Percentiles rank a stretch among this genome's conserved stretches.
phyloP scores from a whole-genome alignment of 768 basidiomycete genomes.

The Phanerodontia chrysosporium region DNA sequence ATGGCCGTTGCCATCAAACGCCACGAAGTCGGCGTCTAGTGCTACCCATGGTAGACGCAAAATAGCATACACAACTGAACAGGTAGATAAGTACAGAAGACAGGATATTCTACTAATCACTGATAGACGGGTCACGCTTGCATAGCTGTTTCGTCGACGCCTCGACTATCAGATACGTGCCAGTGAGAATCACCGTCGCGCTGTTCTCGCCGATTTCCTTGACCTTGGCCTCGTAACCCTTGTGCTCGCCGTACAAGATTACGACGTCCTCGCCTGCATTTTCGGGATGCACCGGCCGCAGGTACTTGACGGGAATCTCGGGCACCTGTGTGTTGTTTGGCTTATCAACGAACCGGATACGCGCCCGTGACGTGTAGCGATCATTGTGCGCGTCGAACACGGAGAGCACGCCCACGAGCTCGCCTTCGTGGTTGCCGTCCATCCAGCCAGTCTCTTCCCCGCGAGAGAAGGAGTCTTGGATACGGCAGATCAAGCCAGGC shows the following conservation, averaged over 20 bases:
- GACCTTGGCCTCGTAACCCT: constrained; percentile 18
- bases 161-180: constrained; percentile 20
- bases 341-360: constrained; percentile 21
- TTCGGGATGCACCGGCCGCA: constrained; percentile 22
- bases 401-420: constrained; percentile 21
- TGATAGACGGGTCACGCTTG: background rate
- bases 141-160: constrained; percentile 12
- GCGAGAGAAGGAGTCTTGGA: constrained; percentile 16
- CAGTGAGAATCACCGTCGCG: constrained; percentile 12
- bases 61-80: background rate
- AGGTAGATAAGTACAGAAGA: background rate
- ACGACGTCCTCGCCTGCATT: constrained; percentile 15
- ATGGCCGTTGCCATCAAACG: no score
- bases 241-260: constrained; percentile 16
- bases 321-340: constrained; percentile 15
- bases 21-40: no score
- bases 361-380: constrained; percentile 18
- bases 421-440: constrained; percentile 24
- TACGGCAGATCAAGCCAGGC: constrained; percentile 21
- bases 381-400: constrained; percentile 22
- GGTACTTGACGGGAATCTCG: constrained; percentile 21
- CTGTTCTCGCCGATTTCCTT: constrained; percentile 7
- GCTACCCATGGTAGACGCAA: no score
- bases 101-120: background rate
- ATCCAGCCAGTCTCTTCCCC: constrained; percentile 15